These are phyloP conservation scores for Ajuga chamaepitys DNA, from an alignment of 257 asterid genomes.

Conservation along the genomic window DNA sequence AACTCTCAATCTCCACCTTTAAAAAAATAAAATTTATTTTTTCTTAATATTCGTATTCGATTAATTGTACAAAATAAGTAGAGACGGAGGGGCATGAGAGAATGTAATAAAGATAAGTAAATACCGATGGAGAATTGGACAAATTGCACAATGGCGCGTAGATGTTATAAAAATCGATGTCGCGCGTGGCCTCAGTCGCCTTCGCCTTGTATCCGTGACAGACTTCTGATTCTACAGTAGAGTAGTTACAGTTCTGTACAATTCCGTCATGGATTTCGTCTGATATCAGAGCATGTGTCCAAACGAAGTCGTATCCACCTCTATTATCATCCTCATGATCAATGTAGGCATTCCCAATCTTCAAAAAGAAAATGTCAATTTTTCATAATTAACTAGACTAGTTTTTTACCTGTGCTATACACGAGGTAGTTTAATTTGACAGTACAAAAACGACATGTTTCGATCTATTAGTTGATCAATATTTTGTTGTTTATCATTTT, in stretches of 20 bases:
- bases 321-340: constrained; percentile 22
- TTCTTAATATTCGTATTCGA: too few species aligned
- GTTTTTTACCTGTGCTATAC: too few species aligned
- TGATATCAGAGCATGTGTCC: constrained; percentile 57
- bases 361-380: not conserved
- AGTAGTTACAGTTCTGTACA: constrained; percentile 34
- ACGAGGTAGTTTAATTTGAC: too few species aligned
- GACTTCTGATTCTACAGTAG: constrained; percentile 6
- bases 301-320: constrained; percentile 41
- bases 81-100: too few species aligned
- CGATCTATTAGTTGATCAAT: too few species aligned
- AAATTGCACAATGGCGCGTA: constrained; percentile 48
- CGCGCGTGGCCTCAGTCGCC: constrained; percentile 14
- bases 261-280: constrained; percentile 52
- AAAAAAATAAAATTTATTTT: too few species aligned
- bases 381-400: too few species aligned
- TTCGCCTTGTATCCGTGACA: constrained; percentile 12
- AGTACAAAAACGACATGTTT: too few species aligned
- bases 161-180: constrained; percentile 26
- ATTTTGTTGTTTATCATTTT: too few species aligned
- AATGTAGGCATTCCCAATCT: constrained; percentile 58
- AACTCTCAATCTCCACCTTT: too few species aligned
- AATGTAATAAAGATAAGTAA: constrained; percentile 25
- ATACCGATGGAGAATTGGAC: constrained; percentile 29
- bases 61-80: too few species aligned